Evolutionary conservation across 169 alveolate species (phyloP).

Genomic region (Plasmodium cynomolgi): DNA sequence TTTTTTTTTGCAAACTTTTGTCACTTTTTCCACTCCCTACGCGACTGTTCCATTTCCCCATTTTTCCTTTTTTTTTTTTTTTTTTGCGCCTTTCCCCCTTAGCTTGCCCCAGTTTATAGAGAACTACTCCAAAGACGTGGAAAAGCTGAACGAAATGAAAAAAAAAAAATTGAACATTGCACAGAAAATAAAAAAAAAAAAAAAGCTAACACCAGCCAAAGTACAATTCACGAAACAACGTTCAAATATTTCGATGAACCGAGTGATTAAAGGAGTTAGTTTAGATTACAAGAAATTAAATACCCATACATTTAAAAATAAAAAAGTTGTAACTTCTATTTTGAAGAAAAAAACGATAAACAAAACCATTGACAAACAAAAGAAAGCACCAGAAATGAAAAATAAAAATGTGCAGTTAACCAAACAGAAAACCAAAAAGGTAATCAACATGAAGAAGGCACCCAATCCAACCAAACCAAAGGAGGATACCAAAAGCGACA

Average conservation of each 20-base stretch:
- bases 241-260: conserved; percentile 56
- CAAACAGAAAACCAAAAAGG: conserved; percentile 31
- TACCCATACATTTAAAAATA: conserved; percentile 35
- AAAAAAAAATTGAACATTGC: conserved; percentile 20
- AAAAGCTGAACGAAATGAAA: conserved; percentile 58
- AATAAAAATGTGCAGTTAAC: conserved; percentile 4
- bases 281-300: conserved; percentile 56
- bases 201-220: conserved; percentile 21
- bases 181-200: conserved; percentile 15
- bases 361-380: conserved; percentile 35
- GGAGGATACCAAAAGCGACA: conserved; percentile 14
- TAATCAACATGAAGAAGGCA: background rate
- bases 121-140: conserved; percentile 65
- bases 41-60: background rate
- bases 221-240: conserved; percentile 50
- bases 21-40: background rate
- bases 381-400: conserved; percentile 14
- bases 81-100: background rate
- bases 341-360: conserved; percentile 49
- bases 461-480: conserved; percentile 1
- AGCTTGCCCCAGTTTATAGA: conserved; percentile 59
- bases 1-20: background rate
- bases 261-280: conserved; percentile 62
- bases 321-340: conserved; percentile 34
- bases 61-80: background rate